Evolutionary conservation across 805 yeast species (phyloP).

Genomic region (Yamadazyma scolyti): DNA sequence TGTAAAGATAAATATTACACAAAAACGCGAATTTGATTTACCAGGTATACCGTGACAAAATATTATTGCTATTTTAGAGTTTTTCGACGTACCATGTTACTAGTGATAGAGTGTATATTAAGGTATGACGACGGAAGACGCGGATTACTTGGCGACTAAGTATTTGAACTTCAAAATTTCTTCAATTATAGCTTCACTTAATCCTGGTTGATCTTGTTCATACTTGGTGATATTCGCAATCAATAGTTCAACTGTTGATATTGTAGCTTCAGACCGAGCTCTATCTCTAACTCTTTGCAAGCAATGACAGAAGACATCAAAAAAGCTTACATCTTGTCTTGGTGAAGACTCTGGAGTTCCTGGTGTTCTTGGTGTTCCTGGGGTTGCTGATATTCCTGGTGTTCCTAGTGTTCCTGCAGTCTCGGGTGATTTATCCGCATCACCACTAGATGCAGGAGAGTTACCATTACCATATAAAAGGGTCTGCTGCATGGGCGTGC

Average conservation of each 20-base stretch:
- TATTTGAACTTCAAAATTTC: conserved; percentile 37
- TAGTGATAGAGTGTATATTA: too few relatives aligned
- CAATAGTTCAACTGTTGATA: conserved; percentile 41
- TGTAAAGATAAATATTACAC: too few relatives aligned
- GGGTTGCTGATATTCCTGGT: too few relatives aligned
- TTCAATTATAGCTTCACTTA: conserved; percentile 63
- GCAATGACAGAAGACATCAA: conserved; percentile 37
- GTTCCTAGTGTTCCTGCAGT: too few relatives aligned
- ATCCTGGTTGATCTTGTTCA: conserved; percentile 58
- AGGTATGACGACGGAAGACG: too few relatives aligned
- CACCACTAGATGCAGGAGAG: neutral
- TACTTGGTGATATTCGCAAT: conserved; percentile 36
- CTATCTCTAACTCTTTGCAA: conserved; percentile 47
- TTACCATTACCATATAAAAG: neutral
- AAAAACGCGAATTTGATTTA: too few relatives aligned
- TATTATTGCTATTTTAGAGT: too few relatives aligned
- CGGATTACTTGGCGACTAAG: conserved; percentile 2
- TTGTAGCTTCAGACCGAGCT: conserved; percentile 50
- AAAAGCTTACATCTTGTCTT: neutral
- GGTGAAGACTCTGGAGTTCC: neutral
- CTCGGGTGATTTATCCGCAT: neutral
- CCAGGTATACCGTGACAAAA: too few relatives aligned
- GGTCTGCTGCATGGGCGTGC: conserved; percentile 13
- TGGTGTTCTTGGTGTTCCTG: neutral
- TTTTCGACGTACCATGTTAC: too few relatives aligned